Base-by-base conservation (phyloP, 2,329 filamentous ascomycete genomes). In the Alternaria infectoria region DNA sequence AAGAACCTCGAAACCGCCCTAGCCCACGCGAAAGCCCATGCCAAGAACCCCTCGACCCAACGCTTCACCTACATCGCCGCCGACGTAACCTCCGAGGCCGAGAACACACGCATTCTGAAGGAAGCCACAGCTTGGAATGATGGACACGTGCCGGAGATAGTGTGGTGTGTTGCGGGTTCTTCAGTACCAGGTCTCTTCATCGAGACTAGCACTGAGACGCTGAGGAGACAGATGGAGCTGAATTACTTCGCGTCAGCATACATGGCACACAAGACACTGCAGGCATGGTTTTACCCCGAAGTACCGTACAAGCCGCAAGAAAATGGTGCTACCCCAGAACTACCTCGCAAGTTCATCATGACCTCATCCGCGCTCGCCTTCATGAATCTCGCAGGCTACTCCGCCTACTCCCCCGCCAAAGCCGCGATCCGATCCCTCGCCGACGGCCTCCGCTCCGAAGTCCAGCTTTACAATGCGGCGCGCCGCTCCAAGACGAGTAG, bases 161-260 rank as follows among this genome's bases (percentile, higher is more conserved):
- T 98, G 32, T 98, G 96, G 93, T 94, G 93, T 77, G 87, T 93
- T 54, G 95, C 95, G 4, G 95, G 95, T 64, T 85, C 87, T 67
- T 87, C 91, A 6, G 85, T 84, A 15, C 94, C 94, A 0, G 86
- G 88, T 36, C 90, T 97, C 65, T 97, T 95, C 82, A 80, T 92
- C 68, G 92, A 97, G 65, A 89, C 88, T 43, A 86, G 91, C 9
- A 83, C 92, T 56, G 82, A 89, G 8, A 87, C 86, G 11, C 83
- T 93, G 69, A 87, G 90, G 45, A 83, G 86, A 68, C 93, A 97
- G 79, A 97, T 97, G 93, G 93, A 97, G 75, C 87, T 95, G 70
- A 95, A 97, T 81, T 98, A 93, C 83, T 97, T 90, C 86, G 92
- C 93, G 52, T 89, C 90, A 28, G 90, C 91, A 44, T 96, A 97